A percentile compares a stretch with the other conserved stretches of the same genome.
Conservation (phyloP, 805 yeast species). For the Blastobotrys robertii region DNA sequence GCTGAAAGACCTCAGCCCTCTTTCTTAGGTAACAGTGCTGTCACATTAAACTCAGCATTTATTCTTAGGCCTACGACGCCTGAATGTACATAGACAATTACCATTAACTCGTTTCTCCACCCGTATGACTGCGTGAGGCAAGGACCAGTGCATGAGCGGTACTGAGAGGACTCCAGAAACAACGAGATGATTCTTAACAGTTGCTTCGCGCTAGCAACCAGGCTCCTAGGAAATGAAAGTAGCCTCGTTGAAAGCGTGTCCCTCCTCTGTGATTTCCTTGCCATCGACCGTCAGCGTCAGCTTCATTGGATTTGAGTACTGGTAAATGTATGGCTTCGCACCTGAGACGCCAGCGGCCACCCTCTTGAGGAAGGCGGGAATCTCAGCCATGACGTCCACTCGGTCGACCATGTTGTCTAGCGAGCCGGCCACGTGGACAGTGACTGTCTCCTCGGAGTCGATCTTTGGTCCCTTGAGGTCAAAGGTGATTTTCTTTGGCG, state of each 20-base stretch:
- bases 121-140: neutral
- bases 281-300: conserved; percentile 37
- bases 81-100: no score
- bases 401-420: conserved; percentile 65
- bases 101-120: no score
- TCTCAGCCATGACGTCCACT: conserved; percentile 95
- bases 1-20: no score
- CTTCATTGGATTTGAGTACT: conserved; percentile 60
- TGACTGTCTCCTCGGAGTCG: conserved; percentile 34
- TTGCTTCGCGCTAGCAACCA: neutral
- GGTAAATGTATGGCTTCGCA: conserved; percentile 93
- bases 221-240: conserved; percentile 66
- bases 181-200: neutral
- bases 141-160: neutral
- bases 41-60: no score
- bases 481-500: conserved; percentile 61
- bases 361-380: conserved; percentile 87
- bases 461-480: conserved; percentile 42
- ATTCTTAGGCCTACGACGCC: no score
- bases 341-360: conserved; percentile 94
- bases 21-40: no score
- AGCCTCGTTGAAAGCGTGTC: conserved; percentile 67
- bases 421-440: conserved; percentile 49
- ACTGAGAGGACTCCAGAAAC: neutral
- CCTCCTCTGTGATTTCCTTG: conserved; percentile 39